phyloP scores from a whole-genome alignment of 768 basidiomycete genomes.

The Piloderma croceum region DNA sequence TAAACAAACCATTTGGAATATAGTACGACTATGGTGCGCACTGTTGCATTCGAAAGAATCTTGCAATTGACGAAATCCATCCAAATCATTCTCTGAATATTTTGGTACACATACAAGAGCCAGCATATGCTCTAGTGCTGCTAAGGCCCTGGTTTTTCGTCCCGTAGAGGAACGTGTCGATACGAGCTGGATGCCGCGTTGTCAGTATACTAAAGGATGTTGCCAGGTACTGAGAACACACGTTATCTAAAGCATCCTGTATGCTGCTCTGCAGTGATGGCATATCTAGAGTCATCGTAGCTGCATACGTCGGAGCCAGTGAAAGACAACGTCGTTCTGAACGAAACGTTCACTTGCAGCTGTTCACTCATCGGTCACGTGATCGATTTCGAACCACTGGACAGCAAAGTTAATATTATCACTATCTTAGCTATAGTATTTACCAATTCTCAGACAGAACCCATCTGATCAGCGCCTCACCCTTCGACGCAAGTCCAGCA shows the following conservation, averaged over 20 bases:
- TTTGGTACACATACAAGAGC: conserved; percentile 43
- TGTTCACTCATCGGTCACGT: no score
- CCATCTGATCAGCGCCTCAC: no score
- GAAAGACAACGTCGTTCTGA: no score
- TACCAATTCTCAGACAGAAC: no score
- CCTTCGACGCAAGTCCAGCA: no score
- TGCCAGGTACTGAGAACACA: no score
- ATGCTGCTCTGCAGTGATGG: conserved; percentile 38
- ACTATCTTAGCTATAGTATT: no score
- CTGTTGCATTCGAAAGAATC: conserved; percentile 81
- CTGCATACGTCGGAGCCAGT: no score
- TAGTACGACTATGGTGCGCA: conserved; percentile 29
- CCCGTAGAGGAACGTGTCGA: conserved; percentile 55
- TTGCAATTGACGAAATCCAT: conserved; percentile 60
- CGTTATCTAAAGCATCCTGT: conserved; percentile 64
- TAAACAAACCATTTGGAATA: neutral
- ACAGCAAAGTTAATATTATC: no score
- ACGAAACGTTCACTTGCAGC: no score
- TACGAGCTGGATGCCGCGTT: conserved; percentile 44
- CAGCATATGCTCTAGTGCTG: conserved; percentile 48
- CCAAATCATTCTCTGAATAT: conserved; percentile 40
- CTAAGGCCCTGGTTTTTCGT: conserved; percentile 49
- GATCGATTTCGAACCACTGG: no score
- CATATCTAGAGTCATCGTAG: neutral
- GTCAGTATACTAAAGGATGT: no score